Evolutionary conservation across 495 filamentous ascomycete genomes (phyloP), one percentile per base, ranked within the genome.

Genomic region (Pyrenopolyporus hunteri): DNA sequence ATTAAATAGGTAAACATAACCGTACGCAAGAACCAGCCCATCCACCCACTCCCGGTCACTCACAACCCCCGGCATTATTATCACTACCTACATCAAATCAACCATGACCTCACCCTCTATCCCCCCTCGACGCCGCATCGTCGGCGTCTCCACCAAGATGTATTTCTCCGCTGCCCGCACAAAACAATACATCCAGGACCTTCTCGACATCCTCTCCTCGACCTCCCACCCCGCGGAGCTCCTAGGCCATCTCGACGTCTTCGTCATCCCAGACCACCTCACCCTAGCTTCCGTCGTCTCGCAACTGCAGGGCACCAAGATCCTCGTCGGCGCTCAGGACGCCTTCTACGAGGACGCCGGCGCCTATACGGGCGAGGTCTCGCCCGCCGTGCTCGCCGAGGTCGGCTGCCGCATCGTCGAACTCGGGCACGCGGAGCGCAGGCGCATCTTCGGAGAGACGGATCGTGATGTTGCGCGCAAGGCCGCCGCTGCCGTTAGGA

Each of bases 121-220:
- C n/a, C 76, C 75, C n/a, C 73, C 78, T 33, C 77, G 85, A 13
- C 83, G 83, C 57, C 88, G 83, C 54, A 79, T 93, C 47, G 81
- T 95, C 45, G 88, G 89, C 69, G 86, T 93, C 70, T 89, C 85
- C 48, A 82, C 89, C 17, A 93, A 95, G 70, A 90, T 92, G 85
- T 93, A 93, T 80, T 93, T 93, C 73, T 82, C 83, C 74, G 81
- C 86, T 16, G 72, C 82, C 14, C 76, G 76, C 50, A 92, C 91
- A 10, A 74, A 77, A 48, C 63, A 75, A 39, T 95, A 91, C 76
- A 75, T 88, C 57, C 68, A 75, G 36, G 74, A 76, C 51, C 75
- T 92, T 32, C 76, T 87, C 16, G 66, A 78, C 42, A 80, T 78
- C 48, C 53, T 73, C 13, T 47, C 66, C 33, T 63, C 57, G 75